These are phyloP conservation scores for Aegilops speltoides DNA, from an alignment of 176 grass and related monocot genomes.

Conservation along the genomic window DNA sequence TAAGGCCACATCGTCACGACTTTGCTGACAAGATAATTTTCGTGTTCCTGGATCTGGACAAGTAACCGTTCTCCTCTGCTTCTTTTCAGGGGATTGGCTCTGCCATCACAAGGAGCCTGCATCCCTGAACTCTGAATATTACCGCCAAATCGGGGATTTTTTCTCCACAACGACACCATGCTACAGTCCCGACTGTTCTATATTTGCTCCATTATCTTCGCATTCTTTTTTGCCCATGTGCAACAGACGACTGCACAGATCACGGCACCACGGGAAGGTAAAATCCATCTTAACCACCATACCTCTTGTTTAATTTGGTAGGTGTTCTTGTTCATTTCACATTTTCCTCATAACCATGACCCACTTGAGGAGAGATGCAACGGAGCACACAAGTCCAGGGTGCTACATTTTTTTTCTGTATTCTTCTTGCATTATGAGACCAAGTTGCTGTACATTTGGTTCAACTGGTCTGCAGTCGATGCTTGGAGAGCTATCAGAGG, in stretches of 20 bases:
- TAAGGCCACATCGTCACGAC: too few relatives aligned
- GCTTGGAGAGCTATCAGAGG: conserved; percentile 70
- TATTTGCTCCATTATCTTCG: conserved; percentile 25
- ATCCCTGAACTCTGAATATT: conserved; percentile 1
- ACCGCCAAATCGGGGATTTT: not conserved
- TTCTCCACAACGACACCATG: conserved; percentile 11
- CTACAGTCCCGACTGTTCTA: not conserved
- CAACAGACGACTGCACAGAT: conserved; percentile 42
- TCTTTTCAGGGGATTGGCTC: conserved; percentile 29
- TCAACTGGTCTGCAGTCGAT: conserved; percentile 41
- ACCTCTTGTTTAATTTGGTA: conserved; percentile 13
- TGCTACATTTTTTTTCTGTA: not conserved
- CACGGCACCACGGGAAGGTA: conserved; percentile 85
- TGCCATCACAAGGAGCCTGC: not conserved
- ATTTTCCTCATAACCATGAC: too few relatives aligned
- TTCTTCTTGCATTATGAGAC: not conserved
- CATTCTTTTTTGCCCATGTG: conserved; percentile 34
- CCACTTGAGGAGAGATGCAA: too few relatives aligned
- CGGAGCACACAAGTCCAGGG: too few relatives aligned
- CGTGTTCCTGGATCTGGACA: conserved; percentile 2
- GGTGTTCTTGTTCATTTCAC: not conserved
- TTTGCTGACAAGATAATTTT: not conserved
- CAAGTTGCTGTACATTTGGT: conserved; percentile 14
- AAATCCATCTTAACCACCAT: conserved; percentile 7
- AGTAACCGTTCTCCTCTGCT: conserved; percentile 8